These are phyloP conservation scores for Camillea tinctor DNA, from an alignment of 2,329 filamentous ascomycete genomes.

Conservation along the genomic window DNA sequence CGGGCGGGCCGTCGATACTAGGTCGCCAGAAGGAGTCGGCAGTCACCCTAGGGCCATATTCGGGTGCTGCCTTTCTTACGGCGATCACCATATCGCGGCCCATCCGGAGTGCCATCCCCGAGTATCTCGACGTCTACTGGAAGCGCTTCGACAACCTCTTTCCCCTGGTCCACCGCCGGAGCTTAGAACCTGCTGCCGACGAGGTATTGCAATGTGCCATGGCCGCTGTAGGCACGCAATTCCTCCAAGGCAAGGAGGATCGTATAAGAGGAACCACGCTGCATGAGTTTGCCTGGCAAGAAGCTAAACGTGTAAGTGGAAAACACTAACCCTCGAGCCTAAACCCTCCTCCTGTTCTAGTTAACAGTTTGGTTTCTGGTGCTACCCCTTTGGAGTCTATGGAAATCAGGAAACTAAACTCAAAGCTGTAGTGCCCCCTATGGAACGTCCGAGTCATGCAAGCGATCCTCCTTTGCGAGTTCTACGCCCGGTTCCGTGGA, in stretches of 20 bases:
- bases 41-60: conserved; percentile 36
- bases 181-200: conserved; percentile 42
- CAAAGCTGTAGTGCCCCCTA: conserved; percentile 40
- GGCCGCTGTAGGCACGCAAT: conserved; percentile 57
- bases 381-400: neutral
- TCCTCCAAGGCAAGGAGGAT: conserved; percentile 47
- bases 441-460: conserved; percentile 54
- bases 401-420: conserved; percentile 14
- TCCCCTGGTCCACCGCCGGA: conserved; percentile 50
- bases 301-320: conserved; percentile 48
- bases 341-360: neutral
- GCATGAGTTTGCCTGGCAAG: conserved; percentile 51
- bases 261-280: conserved; percentile 49
- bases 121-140: conserved; percentile 55
- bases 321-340: neutral
- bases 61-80: conserved; percentile 37
- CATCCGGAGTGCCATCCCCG: conserved; percentile 44
- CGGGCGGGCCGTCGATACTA: conserved; percentile 37
- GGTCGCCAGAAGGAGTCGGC: conserved; percentile 41
- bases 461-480: conserved; percentile 53
- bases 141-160: conserved; percentile 46
- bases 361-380: neutral
- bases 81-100: conserved; percentile 35
- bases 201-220: conserved; percentile 52
- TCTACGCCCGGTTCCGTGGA: conserved; percentile 55